A percentile compares a stretch with the other conserved stretches of the same genome.
Evolutionary conservation across 2,329 filamentous ascomycete species (phyloP).

Genomic region (Ophidiomyces ophidiicola): DNA sequence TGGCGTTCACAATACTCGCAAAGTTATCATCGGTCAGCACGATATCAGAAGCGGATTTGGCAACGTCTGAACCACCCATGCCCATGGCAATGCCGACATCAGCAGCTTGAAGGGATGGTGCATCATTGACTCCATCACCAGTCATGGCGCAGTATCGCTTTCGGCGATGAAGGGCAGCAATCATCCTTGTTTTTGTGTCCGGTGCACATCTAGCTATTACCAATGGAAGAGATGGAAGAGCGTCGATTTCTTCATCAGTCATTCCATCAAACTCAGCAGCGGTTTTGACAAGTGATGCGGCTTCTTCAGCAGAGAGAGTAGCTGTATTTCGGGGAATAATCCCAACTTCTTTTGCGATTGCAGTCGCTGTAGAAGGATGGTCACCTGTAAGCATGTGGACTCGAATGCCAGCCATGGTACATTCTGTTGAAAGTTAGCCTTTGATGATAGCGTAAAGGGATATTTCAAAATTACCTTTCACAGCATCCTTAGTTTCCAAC

Average conservation of each 20-base stretch:
- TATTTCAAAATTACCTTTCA: constrained; percentile 25
- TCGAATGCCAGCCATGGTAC: constrained; percentile 43
- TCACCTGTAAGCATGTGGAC: constrained; percentile 50
- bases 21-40: constrained; percentile 68
- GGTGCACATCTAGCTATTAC: constrained; percentile 78
- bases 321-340: constrained; percentile 40
- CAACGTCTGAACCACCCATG: constrained; percentile 68
- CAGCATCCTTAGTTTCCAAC: constrained; percentile 45
- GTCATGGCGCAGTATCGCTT: constrained; percentile 73
- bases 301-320: constrained; percentile 35
- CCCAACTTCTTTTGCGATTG: constrained; percentile 47
- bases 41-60: constrained; percentile 60
- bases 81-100: constrained; percentile 89
- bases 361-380: constrained; percentile 45
- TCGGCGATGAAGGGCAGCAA: constrained; percentile 70
- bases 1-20: constrained; percentile 69
- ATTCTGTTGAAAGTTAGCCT: constrained; percentile 23
- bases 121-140: constrained; percentile 78
- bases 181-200: constrained; percentile 81
- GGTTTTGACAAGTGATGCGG: constrained; percentile 42
- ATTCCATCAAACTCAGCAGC: constrained; percentile 45
- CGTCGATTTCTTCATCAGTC: constrained; percentile 46
- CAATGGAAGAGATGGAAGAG: constrained; percentile 59
- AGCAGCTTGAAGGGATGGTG: constrained; percentile 64
- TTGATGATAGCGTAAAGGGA: not conserved